Evolutionary conservation across 768 basidiomycete species (phyloP).

Genomic region (Candolleomyces efflorescens): DNA sequence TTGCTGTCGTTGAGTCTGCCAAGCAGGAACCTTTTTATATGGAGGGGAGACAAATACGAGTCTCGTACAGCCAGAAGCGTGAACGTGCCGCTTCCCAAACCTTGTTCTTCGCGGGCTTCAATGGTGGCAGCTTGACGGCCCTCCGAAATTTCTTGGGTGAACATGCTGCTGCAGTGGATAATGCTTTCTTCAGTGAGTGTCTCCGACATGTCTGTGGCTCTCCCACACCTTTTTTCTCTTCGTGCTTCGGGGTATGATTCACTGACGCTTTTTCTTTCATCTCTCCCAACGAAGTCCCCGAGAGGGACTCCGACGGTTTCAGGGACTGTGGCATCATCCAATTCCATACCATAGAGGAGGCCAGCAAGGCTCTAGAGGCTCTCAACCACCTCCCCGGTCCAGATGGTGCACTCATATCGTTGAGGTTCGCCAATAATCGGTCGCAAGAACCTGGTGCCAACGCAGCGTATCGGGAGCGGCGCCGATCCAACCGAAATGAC

Average conservation of each 20-base stretch:
- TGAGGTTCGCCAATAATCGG: not conserved
- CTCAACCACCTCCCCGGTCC: not conserved
- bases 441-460: not conserved
- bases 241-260: not conserved
- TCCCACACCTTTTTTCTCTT: not conserved
- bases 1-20: constrained; percentile 5
- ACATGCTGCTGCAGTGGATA: not conserved
- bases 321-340: not conserved
- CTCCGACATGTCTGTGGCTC: no score
- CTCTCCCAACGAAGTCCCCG: not conserved
- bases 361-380: not conserved
- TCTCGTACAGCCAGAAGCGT: not conserved
- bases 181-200: constrained; percentile 5
- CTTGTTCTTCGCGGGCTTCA: constrained; percentile 4
- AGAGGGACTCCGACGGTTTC: not conserved
- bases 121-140: not conserved
- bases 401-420: not conserved
- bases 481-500: no score
- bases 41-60: not conserved
- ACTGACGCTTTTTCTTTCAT: not conserved
- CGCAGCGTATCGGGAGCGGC: no score
- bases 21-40: constrained; percentile 5
- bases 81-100: not conserved
- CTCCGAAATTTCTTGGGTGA: constrained; percentile 1
- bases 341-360: not conserved